Percentiles rank a stretch among this genome's conserved stretches.
These are phyloP conservation scores for Coemansia sp. DNA, from an alignment of 192 early-diverging fungal species.

Conservation along the genomic window DNA sequence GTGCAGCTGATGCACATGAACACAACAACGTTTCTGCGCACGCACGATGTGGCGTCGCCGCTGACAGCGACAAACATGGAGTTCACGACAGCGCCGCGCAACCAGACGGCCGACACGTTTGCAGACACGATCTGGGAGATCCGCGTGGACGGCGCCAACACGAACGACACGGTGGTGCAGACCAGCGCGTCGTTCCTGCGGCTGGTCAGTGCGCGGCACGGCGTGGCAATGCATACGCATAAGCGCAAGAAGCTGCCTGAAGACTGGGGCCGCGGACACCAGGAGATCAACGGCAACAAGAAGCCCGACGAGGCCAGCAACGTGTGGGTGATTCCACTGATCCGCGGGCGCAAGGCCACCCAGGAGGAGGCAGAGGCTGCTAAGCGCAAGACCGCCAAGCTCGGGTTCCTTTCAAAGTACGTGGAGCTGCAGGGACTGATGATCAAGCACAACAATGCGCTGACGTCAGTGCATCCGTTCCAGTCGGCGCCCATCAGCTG, in stretches of 20 bases:
- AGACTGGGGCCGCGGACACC: constrained; percentile 85
- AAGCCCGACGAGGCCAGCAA: constrained; percentile 70
- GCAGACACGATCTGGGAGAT: constrained; percentile 62
- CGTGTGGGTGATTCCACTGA: constrained; percentile 77
- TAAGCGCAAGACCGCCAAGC: constrained; percentile 12
- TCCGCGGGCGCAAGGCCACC: constrained; percentile 66
- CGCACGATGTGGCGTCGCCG: constrained; percentile 80
- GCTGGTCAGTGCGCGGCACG: constrained; percentile 58
- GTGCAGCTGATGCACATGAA: constrained; percentile 63
- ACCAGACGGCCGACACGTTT: constrained; percentile 27
- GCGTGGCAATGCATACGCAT: constrained; percentile 85
- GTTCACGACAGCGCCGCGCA: constrained; percentile 60
- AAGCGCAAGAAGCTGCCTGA: constrained; percentile 65
- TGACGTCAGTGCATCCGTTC: constrained; percentile 93
- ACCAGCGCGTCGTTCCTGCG: constrained; percentile 48
- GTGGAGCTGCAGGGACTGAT: constrained; percentile 85
- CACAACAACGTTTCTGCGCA: constrained; percentile 62
- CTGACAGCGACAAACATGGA: constrained; percentile 80
- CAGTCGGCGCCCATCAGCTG: constrained; percentile 79
- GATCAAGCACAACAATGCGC: constrained; percentile 85
- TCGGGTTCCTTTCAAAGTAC: constrained; percentile 79
- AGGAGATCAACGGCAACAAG: constrained; percentile 98
- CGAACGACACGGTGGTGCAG: constrained; percentile 23
- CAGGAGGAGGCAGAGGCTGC: constrained; percentile 22
- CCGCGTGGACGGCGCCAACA: constrained; percentile 54